Conservation (phyloP, 495 filamentous ascomycete species). For the Lophiotrema nucula region DNA sequence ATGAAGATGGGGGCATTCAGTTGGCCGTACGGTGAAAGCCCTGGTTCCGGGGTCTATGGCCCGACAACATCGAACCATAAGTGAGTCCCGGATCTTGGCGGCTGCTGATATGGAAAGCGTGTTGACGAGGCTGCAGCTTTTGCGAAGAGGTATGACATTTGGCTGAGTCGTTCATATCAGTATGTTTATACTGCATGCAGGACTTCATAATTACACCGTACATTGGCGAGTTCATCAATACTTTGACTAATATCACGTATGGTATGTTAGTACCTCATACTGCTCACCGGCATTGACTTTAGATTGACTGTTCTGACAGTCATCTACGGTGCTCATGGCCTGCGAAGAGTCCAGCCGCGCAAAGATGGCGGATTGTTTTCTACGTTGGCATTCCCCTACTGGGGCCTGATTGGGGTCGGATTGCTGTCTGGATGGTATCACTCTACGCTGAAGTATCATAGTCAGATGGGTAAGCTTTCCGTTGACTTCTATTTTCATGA, state of each 20-base stretch:
- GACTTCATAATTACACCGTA: constrained; percentile 57
- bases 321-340: constrained; percentile 29
- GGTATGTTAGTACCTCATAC: constrained; percentile 42
- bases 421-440: constrained; percentile 55
- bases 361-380: constrained; percentile 26
- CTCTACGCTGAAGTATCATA: constrained; percentile 52
- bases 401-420: constrained; percentile 56
- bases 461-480: constrained; percentile 50
- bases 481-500: not conserved
- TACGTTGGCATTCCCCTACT: constrained; percentile 45
- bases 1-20: constrained; percentile 4
- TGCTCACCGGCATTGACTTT: not conserved
- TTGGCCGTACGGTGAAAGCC: constrained; percentile 18
- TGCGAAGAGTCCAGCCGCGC: constrained; percentile 15
- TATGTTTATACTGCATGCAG: constrained; percentile 20
- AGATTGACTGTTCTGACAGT: constrained; percentile 4
- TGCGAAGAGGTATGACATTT: constrained; percentile 29
- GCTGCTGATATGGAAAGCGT: too few relatives aligned
- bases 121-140: too few relatives aligned
- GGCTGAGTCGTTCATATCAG: not conserved
- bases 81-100: constrained; percentile 16
- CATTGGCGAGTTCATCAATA: constrained; percentile 58
- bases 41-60: constrained; percentile 19
- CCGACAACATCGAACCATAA: constrained; percentile 24
- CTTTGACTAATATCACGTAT: constrained; percentile 53